phyloP scores from a whole-genome alignment of 2,329 filamentous ascomycete genomes.

The Epichloe gansuensis region DNA sequence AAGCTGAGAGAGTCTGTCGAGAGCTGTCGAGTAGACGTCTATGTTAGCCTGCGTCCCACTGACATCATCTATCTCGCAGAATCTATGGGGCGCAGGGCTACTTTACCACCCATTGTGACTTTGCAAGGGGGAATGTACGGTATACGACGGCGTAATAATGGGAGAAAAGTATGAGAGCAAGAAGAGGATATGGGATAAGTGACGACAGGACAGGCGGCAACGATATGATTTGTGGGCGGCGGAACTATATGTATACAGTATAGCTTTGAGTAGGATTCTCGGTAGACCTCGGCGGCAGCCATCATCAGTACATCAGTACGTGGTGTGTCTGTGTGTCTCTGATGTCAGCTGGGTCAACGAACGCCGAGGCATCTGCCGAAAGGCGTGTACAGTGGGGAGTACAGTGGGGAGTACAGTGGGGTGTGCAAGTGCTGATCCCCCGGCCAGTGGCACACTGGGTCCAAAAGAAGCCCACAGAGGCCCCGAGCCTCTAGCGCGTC shows the following conservation, averaged over 20 bases:
- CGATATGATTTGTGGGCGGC: constrained; percentile 3
- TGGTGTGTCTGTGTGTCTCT: neutral
- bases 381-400: neutral
- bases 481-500: constrained; percentile 11
- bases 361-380: constrained; percentile 6
- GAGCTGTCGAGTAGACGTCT: constrained; percentile 27
- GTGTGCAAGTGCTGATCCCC: too few relatives aligned
- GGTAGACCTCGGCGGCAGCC: constrained; percentile 6
- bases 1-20: constrained; percentile 47
- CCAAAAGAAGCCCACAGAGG: neutral
- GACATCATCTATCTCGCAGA: neutral
- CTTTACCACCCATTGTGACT: constrained; percentile 26
- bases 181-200: neutral
- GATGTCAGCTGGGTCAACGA: constrained; percentile 5
- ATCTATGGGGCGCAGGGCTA: constrained; percentile 2
- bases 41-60: neutral
- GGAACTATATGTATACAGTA: neutral
- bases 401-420: too few relatives aligned
- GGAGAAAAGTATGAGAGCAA: neutral
- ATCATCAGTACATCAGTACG: neutral
- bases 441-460: too few relatives aligned
- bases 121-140: neutral
- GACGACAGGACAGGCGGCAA: neutral
- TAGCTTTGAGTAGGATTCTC: neutral
- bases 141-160: neutral